Evolutionary conservation across 306 rosid species (phyloP).

Genomic region (Quercus berberidifolia): DNA sequence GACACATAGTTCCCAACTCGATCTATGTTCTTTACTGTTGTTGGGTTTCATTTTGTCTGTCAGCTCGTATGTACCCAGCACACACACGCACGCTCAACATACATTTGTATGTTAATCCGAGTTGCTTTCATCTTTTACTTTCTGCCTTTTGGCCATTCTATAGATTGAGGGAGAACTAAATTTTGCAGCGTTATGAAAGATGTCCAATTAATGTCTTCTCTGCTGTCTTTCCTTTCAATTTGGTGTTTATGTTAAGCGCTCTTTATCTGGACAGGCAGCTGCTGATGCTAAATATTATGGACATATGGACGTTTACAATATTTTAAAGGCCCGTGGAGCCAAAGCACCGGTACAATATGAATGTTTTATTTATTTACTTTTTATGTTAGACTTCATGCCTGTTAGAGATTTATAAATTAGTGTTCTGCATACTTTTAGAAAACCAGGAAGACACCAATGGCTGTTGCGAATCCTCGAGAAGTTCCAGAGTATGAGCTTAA

Average conservation of each 20-base stretch:
- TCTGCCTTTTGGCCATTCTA: no score
- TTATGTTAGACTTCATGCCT: background rate
- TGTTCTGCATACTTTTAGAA: conserved; percentile 47
- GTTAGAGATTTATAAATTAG: conserved; percentile 12
- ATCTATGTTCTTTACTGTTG: no score
- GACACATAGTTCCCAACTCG: no score
- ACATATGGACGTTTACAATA: conserved; percentile 64
- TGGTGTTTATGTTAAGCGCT: background rate
- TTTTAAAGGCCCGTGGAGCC: conserved; percentile 90
- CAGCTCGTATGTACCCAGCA: no score
- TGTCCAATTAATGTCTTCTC: background rate
- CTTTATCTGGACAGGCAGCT: conserved; percentile 72
- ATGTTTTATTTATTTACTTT: background rate
- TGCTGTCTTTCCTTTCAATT: background rate
- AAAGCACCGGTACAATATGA: conserved; percentile 67
- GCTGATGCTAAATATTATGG: conserved; percentile 97
- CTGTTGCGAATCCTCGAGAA: conserved; percentile 96
- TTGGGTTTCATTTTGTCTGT: no score
- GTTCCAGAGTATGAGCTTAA: conserved; percentile 99
- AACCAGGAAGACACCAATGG: conserved; percentile 91
- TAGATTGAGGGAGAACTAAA: background rate
- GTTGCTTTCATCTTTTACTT: no score
- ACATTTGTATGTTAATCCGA: no score
- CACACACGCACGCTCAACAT: no score
- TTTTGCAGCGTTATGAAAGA: background rate